A percentile compares a stretch with the other conserved stretches of the same genome.
Conservation (phyloP, 495 filamentous ascomycete genomes). For the Penicillium fimorum region DNA sequence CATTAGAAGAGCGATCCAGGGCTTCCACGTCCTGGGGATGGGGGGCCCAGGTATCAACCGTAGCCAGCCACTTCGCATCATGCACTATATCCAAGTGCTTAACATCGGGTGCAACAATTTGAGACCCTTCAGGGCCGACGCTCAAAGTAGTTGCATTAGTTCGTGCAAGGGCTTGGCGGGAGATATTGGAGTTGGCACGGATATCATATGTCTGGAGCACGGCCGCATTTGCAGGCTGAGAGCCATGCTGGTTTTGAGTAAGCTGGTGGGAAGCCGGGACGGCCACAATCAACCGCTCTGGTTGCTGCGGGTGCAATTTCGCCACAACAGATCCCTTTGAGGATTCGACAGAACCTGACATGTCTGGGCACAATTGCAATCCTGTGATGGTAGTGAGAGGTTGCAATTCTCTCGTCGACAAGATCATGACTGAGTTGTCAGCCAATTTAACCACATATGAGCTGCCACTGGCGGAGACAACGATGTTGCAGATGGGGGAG, state of each 20-base stretch:
- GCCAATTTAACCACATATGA: constrained; percentile 80
- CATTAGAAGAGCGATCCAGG: constrained; percentile 33
- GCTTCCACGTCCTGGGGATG: constrained; percentile 59
- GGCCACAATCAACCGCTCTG: constrained; percentile 59
- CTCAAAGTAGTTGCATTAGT: constrained; percentile 83
- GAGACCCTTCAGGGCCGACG: constrained; percentile 63
- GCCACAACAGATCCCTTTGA: constrained; percentile 24
- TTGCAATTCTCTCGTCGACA: constrained; percentile 84
- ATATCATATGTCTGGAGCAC: constrained; percentile 84
- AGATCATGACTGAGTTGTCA: constrained; percentile 84
- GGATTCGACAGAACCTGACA: constrained; percentile 13
- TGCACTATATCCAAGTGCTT: constrained; percentile 66
- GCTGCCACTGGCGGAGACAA: constrained; percentile 73
- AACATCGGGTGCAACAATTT: constrained; percentile 71
- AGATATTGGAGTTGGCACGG: constrained; percentile 65
- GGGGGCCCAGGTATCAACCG: constrained; percentile 85
- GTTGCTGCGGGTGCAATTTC: constrained; percentile 52
- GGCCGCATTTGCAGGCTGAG: constrained; percentile 40
- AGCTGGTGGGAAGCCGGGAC: constrained; percentile 52
- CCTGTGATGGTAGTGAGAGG: constrained; percentile 79
- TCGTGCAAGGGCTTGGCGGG: constrained; percentile 81
- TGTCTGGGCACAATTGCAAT: constrained; percentile 58
- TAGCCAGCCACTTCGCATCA: constrained; percentile 89
- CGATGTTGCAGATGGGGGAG: constrained; percentile 75
- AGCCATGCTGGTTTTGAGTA: constrained; percentile 33